Percentiles rank a stretch among this genome's conserved stretches.
Evolutionary conservation across 106 monocot genomes (phyloP).

Genomic region (Narthecium ossifragum): DNA sequence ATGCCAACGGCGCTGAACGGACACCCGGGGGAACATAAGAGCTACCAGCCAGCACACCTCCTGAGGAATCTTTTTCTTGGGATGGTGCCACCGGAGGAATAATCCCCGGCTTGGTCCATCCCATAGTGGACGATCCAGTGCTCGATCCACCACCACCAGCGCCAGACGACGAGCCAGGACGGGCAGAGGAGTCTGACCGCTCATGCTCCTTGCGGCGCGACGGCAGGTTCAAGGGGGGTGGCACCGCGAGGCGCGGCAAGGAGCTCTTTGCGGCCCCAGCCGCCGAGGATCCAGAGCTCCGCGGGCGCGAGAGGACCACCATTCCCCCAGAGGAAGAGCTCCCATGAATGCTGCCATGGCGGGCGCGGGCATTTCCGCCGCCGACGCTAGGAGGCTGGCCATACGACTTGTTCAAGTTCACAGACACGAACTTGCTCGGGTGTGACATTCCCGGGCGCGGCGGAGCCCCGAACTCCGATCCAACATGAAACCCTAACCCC

Average conservation of each 20-base stretch:
- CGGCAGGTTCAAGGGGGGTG: constrained; percentile 88
- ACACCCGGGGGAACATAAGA: no score
- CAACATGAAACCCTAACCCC: not conserved
- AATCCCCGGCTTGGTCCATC: constrained; percentile 67
- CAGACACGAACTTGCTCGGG: constrained; percentile 76
- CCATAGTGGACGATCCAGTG: constrained; percentile 33
- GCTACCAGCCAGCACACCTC: no score
- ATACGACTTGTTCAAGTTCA: constrained; percentile 90
- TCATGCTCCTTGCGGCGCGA: constrained; percentile 90
- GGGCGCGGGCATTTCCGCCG: constrained; percentile 11
- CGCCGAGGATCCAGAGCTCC: constrained; percentile 29
- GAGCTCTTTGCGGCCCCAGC: constrained; percentile 31
- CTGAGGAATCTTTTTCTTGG: no score
- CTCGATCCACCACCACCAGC: constrained; percentile 37
- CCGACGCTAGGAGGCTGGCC: constrained; percentile 25
- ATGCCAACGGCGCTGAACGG: no score
- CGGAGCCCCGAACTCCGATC: not conserved
- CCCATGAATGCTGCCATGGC: constrained; percentile 6
- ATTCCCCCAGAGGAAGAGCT: constrained; percentile 55
- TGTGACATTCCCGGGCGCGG: constrained; percentile 54
- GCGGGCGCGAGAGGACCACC: constrained; percentile 70
- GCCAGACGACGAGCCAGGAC: constrained; percentile 21
- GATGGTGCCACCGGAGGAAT: not conserved
- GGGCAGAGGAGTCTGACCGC: constrained; percentile 43
- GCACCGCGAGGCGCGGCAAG: constrained; percentile 64